These are phyloP conservation scores for Westerdykella ornata DNA, from an alignment of 2,329 filamentous ascomycete species.

Conservation along the genomic window DNA sequence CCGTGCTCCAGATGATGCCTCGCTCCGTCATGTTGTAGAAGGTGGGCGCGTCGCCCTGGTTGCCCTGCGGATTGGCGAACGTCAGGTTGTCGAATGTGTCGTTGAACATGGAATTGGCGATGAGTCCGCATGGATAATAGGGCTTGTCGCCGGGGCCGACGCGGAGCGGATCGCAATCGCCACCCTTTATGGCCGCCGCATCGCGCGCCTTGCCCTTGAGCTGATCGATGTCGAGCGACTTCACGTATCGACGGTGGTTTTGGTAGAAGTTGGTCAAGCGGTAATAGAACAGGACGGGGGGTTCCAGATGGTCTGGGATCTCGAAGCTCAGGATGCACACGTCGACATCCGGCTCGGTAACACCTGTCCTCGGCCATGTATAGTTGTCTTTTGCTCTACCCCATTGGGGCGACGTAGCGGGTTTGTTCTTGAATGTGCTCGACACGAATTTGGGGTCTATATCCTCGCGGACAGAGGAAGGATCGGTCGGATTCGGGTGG, in stretches of 20 bases:
- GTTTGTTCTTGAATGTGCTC: conserved; percentile 62
- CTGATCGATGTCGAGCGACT: conserved; percentile 77
- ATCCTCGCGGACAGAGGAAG: conserved; percentile 31
- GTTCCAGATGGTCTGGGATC: conserved; percentile 69
- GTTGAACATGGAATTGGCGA: conserved; percentile 96
- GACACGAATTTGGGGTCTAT: conserved; percentile 56
- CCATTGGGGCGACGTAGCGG: conserved; percentile 30
- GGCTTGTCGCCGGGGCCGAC: conserved; percentile 46
- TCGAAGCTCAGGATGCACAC: conserved; percentile 70
- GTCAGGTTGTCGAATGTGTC: conserved; percentile 70
- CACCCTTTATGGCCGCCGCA: conserved; percentile 54
- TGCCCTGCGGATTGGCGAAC: conserved; percentile 48
- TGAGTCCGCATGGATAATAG: conserved; percentile 91
- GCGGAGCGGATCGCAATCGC: conserved; percentile 69
- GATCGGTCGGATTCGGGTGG: conserved; percentile 12
- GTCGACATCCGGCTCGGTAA: conserved; percentile 30
- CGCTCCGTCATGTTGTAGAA: conserved; percentile 68
- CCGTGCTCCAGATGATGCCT: conserved; percentile 80
- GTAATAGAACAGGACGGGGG: conserved; percentile 90
- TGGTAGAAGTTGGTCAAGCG: conserved; percentile 97
- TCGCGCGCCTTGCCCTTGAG: conserved; percentile 64
- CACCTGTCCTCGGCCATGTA: conserved; percentile 19
- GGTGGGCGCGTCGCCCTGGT: conserved; percentile 34
- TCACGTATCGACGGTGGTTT: conserved; percentile 94
- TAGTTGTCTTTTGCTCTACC: conserved; percentile 34